Evolutionary conservation across 23 red algal genomes (phyloP).

Genomic region (Gracilaria caudata): DNA sequence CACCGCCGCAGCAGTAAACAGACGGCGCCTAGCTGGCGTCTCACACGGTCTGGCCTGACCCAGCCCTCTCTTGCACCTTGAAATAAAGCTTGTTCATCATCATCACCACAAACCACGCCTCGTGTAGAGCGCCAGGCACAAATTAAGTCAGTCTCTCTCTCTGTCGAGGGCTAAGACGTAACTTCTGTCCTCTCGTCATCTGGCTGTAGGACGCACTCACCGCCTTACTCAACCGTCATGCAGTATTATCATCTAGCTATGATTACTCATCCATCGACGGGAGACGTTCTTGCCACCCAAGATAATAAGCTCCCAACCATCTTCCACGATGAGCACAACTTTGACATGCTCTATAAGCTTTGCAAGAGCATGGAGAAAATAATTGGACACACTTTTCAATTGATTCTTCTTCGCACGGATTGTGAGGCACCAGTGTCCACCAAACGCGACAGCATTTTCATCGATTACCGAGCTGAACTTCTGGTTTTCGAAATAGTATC

Average conservation of each 20-base stretch:
- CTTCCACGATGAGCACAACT: background rate
- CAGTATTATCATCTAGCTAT: background rate
- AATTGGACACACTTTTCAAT: background rate
- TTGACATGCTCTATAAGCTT: background rate
- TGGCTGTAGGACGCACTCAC: background rate
- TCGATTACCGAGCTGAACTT: background rate
- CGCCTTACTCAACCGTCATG: background rate
- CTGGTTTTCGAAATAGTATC: slow-evolving; percentile 8
- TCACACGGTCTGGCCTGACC: no score
- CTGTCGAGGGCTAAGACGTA: no score
- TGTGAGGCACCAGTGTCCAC: background rate
- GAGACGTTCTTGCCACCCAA: background rate
- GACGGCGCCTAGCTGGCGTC: no score
- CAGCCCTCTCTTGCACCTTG: no score
- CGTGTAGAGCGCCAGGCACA: no score
- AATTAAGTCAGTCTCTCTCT: no score
- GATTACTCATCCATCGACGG: background rate
- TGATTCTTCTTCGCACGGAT: slow-evolving; percentile 5
- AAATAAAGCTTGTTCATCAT: no score
- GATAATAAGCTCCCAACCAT: background rate
- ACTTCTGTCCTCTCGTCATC: no score
- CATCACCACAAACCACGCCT: no score
- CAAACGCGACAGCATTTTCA: background rate
- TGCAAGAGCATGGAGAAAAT: background rate
- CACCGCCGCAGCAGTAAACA: no score